These are phyloP conservation scores for Dipteronia dyeriana DNA, from an alignment of 345 rosid species.

Conservation along the genomic window DNA sequence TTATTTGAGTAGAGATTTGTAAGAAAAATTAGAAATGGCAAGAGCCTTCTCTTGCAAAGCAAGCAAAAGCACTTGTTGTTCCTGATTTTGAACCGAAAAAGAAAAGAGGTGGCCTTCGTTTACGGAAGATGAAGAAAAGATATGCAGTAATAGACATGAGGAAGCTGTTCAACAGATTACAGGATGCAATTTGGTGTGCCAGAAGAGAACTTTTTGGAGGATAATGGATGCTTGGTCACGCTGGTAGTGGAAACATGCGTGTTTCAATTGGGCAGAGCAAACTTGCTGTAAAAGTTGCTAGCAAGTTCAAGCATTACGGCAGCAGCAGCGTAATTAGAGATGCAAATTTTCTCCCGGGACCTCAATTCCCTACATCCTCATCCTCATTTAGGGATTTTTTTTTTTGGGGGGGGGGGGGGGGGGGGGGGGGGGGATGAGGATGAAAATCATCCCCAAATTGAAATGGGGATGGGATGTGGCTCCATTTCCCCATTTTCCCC, in stretches of 20 bases:
- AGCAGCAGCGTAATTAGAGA: too few species aligned
- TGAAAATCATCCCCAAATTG: too few species aligned
- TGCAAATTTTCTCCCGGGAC: too few species aligned
- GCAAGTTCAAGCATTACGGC: conserved; percentile 75
- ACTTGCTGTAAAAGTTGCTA: conserved; percentile 88
- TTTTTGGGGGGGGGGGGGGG: too few species aligned
- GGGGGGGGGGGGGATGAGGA: too few species aligned
- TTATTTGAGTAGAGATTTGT: conserved; percentile 74
- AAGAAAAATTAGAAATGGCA: conserved; percentile 98
- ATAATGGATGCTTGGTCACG: conserved; percentile 99
- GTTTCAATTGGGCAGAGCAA: conserved; percentile 82
- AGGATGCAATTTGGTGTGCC: conserved; percentile 96
- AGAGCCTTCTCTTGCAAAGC: conserved; percentile 97
- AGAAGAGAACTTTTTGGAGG: conserved; percentile 95
- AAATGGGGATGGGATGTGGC: too few species aligned
- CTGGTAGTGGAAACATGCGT: conserved; percentile 96
- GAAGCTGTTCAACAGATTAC: conserved; percentile 91
- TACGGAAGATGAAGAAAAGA: conserved; percentile 96
- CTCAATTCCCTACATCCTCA: too few species aligned
- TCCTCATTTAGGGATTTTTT: too few species aligned
- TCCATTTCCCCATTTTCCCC: too few species aligned
- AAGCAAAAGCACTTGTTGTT: conserved; percentile 94
- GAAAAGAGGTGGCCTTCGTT: conserved; percentile 94
- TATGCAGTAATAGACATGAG: conserved; percentile 96
- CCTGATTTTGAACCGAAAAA: conserved; percentile 98